Percentiles rank a stretch among this genome's conserved stretches.
These are phyloP conservation scores for Vanrija sp. DNA, from an alignment of 1,284 basidiomycete genomes.

Conservation along the genomic window DNA sequence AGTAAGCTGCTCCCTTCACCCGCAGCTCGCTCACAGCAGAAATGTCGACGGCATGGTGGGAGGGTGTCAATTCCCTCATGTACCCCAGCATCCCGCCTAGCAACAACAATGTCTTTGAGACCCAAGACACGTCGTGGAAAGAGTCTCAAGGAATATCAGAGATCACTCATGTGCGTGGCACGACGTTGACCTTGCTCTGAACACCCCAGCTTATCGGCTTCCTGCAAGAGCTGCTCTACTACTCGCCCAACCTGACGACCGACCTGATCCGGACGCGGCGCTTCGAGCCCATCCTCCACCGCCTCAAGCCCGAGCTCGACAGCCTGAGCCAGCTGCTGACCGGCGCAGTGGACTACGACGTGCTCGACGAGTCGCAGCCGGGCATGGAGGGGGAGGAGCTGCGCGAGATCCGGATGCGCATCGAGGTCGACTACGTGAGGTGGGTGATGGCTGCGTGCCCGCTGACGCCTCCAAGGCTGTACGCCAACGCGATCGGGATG, in stretches of 20 bases:
- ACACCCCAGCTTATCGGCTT: neutral
- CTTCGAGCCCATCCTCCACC: slow-evolving; percentile 19
- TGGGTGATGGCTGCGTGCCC: neutral
- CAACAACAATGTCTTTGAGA: neutral
- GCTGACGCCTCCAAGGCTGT: slow-evolving; percentile 11
- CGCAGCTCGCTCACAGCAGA: neutral
- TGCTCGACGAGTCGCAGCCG: slow-evolving; percentile 3
- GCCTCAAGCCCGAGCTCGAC: slow-evolving; percentile 23
- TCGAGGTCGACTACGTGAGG: slow-evolving; percentile 24
- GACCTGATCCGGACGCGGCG: slow-evolving; percentile 20
- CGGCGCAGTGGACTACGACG: slow-evolving; percentile 2
- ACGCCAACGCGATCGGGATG: slow-evolving; percentile 22
- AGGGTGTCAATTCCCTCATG: slow-evolving; percentile 3
- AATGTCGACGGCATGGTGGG: slow-evolving; percentile 26
- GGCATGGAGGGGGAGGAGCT: slow-evolving; percentile 15
- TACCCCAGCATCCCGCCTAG: neutral
- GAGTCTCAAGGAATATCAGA: neutral
- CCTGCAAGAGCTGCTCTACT: slow-evolving; percentile 12
- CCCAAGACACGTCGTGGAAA: slow-evolving; percentile 1
- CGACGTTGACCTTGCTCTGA: neutral
- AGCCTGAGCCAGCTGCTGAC: slow-evolving; percentile 8
- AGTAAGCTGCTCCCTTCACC: too few relatives aligned
- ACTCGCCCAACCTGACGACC: slow-evolving; percentile 14
- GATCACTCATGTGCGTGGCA: slow-evolving; percentile 2
- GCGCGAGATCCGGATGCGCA: slow-evolving; percentile 15